Evolutionary conservation across 2,329 filamentous ascomycete species (phyloP).

Genomic region (Xylariaceae sp.): DNA sequence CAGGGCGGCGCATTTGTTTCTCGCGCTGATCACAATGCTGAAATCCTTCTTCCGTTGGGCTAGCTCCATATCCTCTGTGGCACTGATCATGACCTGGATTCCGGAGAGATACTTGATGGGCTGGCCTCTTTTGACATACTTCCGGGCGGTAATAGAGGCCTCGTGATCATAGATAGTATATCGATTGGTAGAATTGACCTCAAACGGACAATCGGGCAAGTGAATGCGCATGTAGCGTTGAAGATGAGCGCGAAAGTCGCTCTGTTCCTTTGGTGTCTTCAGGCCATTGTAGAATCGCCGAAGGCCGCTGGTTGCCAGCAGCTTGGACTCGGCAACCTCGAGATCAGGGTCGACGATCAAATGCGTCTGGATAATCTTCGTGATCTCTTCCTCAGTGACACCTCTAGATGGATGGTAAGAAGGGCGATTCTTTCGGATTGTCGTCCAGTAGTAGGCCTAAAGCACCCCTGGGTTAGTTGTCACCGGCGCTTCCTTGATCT

Average conservation of each 20-base stretch:
- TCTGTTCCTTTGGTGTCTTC: constrained; percentile 70
- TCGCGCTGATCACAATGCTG: constrained; percentile 89
- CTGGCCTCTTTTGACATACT: constrained; percentile 73
- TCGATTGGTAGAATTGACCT: constrained; percentile 84
- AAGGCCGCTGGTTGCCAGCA: constrained; percentile 69
- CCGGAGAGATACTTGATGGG: constrained; percentile 86
- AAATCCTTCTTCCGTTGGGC: constrained; percentile 85
- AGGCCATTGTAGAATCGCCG: constrained; percentile 64
- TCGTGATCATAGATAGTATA: constrained; percentile 91
- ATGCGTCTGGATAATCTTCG: constrained; percentile 56
- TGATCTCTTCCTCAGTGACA: constrained; percentile 59
- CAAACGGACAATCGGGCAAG: constrained; percentile 87
- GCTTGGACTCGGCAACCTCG: constrained; percentile 61
- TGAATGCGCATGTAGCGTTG: constrained; percentile 91
- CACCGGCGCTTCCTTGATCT: constrained; percentile 5
- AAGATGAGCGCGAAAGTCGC: constrained; percentile 80
- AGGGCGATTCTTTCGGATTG: constrained; percentile 86
- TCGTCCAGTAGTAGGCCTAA: constrained; percentile 94
- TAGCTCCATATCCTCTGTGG: constrained; percentile 81
- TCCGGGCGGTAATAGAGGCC: constrained; percentile 77
- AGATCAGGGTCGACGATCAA: constrained; percentile 72
- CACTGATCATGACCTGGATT: constrained; percentile 86
- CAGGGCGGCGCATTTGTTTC: constrained; percentile 83
- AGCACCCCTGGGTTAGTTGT: constrained; percentile 20
- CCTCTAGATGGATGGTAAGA: constrained; percentile 82